These are phyloP conservation scores for Asterella californica DNA, from an alignment of 225 moss, liverwort and hornwort genomes.

Conservation along the genomic window DNA sequence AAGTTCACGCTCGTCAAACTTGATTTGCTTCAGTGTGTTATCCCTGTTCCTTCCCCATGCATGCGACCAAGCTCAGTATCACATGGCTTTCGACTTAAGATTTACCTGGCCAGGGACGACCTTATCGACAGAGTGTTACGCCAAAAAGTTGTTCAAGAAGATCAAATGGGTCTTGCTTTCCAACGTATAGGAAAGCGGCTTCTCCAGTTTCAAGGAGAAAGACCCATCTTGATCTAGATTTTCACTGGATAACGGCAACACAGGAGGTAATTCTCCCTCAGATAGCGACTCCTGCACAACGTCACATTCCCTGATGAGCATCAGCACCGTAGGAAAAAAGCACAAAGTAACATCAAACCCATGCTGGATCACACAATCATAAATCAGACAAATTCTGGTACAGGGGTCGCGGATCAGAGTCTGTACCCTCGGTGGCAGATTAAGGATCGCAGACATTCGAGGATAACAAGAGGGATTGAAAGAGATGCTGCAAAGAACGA, in stretches of 20 bases:
- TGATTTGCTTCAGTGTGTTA: too few species aligned
- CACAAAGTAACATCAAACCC: too few species aligned
- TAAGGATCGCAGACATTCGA: slow-evolving; percentile 83
- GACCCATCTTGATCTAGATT: slow-evolving; percentile 87
- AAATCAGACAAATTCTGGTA: background rate
- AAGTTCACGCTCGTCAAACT: too few species aligned
- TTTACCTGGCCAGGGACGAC: slow-evolving; percentile 80
- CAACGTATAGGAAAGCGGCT: slow-evolving; percentile 83
- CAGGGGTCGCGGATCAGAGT: background rate
- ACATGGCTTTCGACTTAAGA: too few species aligned
- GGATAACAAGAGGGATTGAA: slow-evolving; percentile 93
- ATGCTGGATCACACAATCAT: background rate
- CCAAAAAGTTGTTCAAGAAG: slow-evolving; percentile 72
- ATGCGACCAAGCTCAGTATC: too few species aligned
- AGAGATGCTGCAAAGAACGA: slow-evolving; percentile 79
- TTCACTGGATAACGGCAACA: slow-evolving; percentile 86
- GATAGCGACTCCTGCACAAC: slow-evolving; percentile 60
- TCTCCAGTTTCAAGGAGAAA: slow-evolving; percentile 93
- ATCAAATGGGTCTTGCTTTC: slow-evolving; percentile 68
- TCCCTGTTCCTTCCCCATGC: too few species aligned
- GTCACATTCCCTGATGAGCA: background rate
- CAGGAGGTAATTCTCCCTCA: slow-evolving; percentile 71
- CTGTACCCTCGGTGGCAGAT: slow-evolving; percentile 57
- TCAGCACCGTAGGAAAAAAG: background rate
- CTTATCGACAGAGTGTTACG: slow-evolving; percentile 75